phyloP scores from a whole-genome alignment of 257 asterid genomes.

The Jaltomata sinuosa region DNA sequence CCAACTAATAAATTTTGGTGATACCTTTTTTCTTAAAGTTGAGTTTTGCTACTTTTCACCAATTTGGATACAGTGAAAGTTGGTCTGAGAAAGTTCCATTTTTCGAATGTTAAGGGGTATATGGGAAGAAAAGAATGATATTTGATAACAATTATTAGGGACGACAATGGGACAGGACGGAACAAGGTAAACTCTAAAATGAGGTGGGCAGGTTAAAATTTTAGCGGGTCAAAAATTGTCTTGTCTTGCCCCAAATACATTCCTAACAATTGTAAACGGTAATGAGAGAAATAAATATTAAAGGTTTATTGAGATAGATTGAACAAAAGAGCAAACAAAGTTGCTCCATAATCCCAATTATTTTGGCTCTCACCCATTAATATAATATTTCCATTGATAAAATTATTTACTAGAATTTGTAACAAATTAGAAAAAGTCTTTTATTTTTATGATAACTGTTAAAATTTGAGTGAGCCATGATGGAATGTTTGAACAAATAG shows the following conservation, averaged over 20 bases:
- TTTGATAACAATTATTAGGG: not conserved
- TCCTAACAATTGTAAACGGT: not conserved
- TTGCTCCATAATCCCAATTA: not conserved
- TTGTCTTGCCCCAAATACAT: too few relatives aligned
- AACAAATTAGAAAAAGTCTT: not conserved
- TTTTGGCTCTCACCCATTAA: not conserved
- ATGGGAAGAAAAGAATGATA: too few relatives aligned
- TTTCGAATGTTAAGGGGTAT: not conserved
- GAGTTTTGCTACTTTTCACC: not conserved
- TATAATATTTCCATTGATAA: not conserved
- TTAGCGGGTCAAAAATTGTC: not conserved
- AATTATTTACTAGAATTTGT: not conserved
- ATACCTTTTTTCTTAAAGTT: not conserved
- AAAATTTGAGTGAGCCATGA: not conserved
- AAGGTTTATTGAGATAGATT: not conserved
- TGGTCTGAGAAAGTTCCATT: not conserved
- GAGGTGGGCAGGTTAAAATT: too few relatives aligned
- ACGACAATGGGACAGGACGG: not conserved
- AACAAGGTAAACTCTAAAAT: too few relatives aligned
- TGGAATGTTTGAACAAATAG: not conserved
- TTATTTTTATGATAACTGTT: not conserved
- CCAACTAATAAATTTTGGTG: not conserved
- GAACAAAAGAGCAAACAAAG: not conserved
- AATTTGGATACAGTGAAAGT: not conserved
- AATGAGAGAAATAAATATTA: not conserved